Evolutionary conservation across 257 asterid genomes (phyloP).

Genomic region (Nicotiana paniculata): DNA sequence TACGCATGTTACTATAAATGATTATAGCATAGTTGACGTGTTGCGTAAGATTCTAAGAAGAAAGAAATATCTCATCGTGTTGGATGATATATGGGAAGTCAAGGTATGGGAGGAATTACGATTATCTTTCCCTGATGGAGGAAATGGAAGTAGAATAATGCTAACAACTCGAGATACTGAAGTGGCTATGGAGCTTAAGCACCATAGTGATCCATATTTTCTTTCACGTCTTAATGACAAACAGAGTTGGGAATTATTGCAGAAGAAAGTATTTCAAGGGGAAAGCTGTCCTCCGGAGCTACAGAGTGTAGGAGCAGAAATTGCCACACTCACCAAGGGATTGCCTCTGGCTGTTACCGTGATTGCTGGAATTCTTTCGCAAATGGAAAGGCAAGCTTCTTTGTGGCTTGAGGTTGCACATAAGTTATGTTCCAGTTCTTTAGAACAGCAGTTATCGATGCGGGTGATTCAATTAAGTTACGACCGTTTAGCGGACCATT

Average conservation of each 20-base stretch:
- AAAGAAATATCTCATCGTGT: not conserved
- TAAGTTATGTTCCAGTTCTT: not conserved
- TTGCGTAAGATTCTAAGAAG: not conserved
- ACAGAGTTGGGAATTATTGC: slow-evolving; percentile 7
- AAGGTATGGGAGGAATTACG: not conserved
- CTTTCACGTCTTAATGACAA: not conserved
- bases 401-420: not conserved
- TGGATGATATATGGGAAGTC: slow-evolving; percentile 2
- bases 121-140: not conserved
- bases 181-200: not conserved
- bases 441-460: not conserved
- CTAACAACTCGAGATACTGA: not conserved
- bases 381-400: not conserved
- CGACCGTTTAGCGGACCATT: not conserved
- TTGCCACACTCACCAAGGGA: not conserved
- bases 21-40: not conserved
- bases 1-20: not conserved
- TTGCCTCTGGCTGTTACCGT: not conserved
- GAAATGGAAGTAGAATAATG: not conserved
- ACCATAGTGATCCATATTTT: not conserved
- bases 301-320: not conserved
- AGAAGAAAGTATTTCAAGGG: not conserved
- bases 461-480: not conserved
- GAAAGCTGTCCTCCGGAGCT: not conserved
- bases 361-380: not conserved